These are phyloP conservation scores for Podospora anserina DNA, from an alignment of 495 filamentous ascomycete species.

Conservation along the genomic window DNA sequence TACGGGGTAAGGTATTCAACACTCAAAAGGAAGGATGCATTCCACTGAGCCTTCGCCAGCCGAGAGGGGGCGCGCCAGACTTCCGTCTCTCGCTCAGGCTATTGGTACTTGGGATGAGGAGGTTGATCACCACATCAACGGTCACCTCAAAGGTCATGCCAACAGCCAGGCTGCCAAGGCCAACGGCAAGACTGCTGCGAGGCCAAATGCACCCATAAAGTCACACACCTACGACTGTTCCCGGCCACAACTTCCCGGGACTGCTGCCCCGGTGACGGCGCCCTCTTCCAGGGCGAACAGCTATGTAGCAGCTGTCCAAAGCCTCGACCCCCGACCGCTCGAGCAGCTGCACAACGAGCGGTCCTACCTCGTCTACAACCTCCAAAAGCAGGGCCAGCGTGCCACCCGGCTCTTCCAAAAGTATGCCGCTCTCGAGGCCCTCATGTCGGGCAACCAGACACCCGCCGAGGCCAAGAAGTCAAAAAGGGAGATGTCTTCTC, in stretches of 20 bases:
- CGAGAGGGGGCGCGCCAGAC: neutral
- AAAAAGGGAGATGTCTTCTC: slow-evolving; percentile 15
- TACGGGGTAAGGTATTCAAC: neutral
- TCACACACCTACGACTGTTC: neutral
- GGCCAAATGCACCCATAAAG: neutral
- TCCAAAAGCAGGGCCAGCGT: slow-evolving; percentile 36
- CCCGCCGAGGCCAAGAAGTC: slow-evolving; percentile 14
- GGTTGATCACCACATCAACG: neutral
- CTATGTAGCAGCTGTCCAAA: slow-evolving; percentile 14
- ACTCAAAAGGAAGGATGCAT: slow-evolving; percentile 1
- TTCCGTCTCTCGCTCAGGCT: neutral
- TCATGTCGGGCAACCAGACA: slow-evolving; percentile 12
- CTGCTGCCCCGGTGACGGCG: neutral
- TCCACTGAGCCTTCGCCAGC: neutral
- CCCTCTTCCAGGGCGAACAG: slow-evolving; percentile 4
- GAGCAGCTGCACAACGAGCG: slow-evolving; percentile 40
- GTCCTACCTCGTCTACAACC: slow-evolving; percentile 36
- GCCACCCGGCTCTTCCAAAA: slow-evolving; percentile 32
- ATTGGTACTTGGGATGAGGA: neutral
- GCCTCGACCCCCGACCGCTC: slow-evolving; percentile 33
- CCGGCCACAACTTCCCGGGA: neutral
- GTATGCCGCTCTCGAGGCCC: slow-evolving; percentile 31
- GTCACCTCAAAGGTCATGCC: neutral
- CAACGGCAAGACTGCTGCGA: neutral
- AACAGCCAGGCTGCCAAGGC: slow-evolving; percentile 1